These are phyloP conservation scores for Talaromyces sp. DNA, from an alignment of 2,329 filamentous ascomycete species.

Conservation along the genomic window DNA sequence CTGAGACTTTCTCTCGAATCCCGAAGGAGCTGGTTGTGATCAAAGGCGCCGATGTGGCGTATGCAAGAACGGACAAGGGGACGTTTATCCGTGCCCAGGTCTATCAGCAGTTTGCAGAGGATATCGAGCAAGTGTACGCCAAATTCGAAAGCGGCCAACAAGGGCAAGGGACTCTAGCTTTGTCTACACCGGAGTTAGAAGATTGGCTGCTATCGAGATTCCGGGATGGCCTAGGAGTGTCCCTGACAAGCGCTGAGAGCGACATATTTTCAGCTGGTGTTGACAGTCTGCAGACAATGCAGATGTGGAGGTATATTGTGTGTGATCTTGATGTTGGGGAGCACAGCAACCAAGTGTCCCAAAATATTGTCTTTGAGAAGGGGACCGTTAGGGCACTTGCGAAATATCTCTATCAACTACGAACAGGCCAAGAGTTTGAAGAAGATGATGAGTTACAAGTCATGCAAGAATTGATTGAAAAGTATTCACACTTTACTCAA, in stretches of 20 bases:
- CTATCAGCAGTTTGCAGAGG: constrained; percentile 43
- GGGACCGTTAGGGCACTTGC: constrained; percentile 46
- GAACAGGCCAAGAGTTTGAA: constrained; percentile 29
- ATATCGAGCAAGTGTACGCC: constrained; percentile 45
- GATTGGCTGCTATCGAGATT: constrained; percentile 30
- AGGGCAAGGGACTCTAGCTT: constrained; percentile 15
- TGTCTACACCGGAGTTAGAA: constrained; percentile 25
- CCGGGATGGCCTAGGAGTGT: constrained; percentile 9
- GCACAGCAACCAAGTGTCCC: constrained; percentile 29
- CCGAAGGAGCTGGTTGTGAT: constrained; percentile 50
- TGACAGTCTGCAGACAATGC: constrained; percentile 56
- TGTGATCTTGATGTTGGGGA: constrained; percentile 47
- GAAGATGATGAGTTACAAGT: constrained; percentile 21
- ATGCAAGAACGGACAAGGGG: constrained; percentile 53
- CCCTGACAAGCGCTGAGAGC: constrained; percentile 30
- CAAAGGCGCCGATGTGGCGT: constrained; percentile 40
- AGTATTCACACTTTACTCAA: constrained; percentile 34
- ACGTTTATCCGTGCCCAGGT: constrained; percentile 51
- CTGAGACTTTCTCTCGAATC: constrained; percentile 50
- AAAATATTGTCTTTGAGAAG: constrained; percentile 56
- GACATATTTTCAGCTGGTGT: constrained; percentile 57
- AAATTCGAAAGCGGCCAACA: constrained; percentile 17
- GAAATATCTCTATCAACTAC: constrained; percentile 21
- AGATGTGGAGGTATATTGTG: constrained; percentile 49
- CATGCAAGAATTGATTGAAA: constrained; percentile 45